Percentiles rank a stretch among this genome's conserved stretches.
Evolutionary conservation across 768 basidiomycete genomes (phyloP).

Genomic region (Serendipita sp.): DNA sequence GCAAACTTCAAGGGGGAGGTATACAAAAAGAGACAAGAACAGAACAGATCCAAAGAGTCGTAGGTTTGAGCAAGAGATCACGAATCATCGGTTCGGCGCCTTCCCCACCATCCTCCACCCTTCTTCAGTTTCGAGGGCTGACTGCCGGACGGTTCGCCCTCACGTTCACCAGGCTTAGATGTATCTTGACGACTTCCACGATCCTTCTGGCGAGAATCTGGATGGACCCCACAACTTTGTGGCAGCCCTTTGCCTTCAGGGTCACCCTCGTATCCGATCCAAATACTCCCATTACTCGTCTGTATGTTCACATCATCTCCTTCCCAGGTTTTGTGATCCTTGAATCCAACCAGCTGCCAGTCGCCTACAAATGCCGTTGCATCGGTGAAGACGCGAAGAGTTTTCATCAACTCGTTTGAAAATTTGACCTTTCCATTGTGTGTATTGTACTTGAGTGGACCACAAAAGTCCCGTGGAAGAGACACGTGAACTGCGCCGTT

Average conservation of each 20-base stretch:
- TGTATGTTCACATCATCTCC: neutral
- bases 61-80: too few species aligned
- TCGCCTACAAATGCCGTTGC: neutral
- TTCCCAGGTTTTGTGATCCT: neutral
- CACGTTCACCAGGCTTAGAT: too few species aligned
- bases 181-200: too few species aligned
- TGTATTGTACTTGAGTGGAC: slow-evolving; percentile 8
- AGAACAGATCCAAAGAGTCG: too few species aligned
- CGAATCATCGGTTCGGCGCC: too few species aligned
- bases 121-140: too few species aligned
- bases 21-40: too few species aligned
- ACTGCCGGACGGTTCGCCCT: too few species aligned
- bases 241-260: neutral
- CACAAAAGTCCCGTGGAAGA: slow-evolving; percentile 9
- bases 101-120: too few species aligned
- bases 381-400: neutral
- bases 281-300: neutral
- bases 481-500: slow-evolving; percentile 8
- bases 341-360: neutral
- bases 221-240: too few species aligned
- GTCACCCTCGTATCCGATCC: neutral
- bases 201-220: too few species aligned
- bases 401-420: slow-evolving; percentile 2
- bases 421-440: slow-evolving; percentile 7
- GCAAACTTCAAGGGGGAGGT: too few species aligned